Evolutionary conservation across 176 grass and related monocot species (phyloP), one percentile per base, ranked within the genome.

Genomic region (Oryza glumipatula): DNA sequence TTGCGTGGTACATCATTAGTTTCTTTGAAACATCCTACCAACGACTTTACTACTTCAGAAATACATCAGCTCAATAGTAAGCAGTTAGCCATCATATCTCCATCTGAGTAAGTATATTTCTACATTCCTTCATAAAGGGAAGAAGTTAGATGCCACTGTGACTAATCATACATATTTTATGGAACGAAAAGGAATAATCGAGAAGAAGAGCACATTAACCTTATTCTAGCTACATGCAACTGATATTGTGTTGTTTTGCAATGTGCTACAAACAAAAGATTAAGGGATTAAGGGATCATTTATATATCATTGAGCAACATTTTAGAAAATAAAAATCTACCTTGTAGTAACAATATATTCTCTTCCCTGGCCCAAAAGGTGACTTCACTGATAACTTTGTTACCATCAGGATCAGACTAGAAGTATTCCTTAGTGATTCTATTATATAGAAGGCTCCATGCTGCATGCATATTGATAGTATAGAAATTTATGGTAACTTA

Each of bases 291-390:
- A 88, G 64, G 23, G 22, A 28, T 44, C 9, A 85, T 73, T 48
- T 76, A 75, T n/a, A 76, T 79, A 85, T 30, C 14, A 66, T 26
- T 67, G 47, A 1, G 0, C 28, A 36, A 70, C 19, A 72, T 61
- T 76, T 51, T 23, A 13, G 79, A 90, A 82, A 90, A 70, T 74
- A 24, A 22, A 82, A 90, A 51, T 13, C 67, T 74, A 98, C 96
- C 96, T 95, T 98, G 81, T 91, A 95, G 86, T 90, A 98, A 72
- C 93, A 89, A 70, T 95, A 95, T 77, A 33, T 83, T 82, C 90
- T 89, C 26, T 94, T 81, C 17, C 91, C 87, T 64, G 96, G 91
- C 21, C 96, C 93, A 82, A 95, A 95, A 85, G 28, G 95, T 95
- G 7, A 95, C 80, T 48, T 95, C 87, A 15, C 76, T 89, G 39